Base-by-base conservation (phyloP, 176 grass and related monocot species). In the Carex pumila region DNA sequence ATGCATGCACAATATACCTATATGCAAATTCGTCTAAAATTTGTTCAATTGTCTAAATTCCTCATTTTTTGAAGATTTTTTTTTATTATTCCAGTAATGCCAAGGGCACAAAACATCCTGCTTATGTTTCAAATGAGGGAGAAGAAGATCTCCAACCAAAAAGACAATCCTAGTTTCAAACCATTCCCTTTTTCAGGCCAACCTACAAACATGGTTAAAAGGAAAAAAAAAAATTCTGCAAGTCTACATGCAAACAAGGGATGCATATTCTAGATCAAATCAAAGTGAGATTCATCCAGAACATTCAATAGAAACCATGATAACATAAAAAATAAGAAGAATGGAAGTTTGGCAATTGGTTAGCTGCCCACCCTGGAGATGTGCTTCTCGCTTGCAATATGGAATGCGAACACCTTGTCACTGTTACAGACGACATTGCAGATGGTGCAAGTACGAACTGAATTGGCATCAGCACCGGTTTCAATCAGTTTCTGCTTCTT, bases 351-450 rank as follows among this genome's bases (percentile, higher is more conserved):
- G 50, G 45, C 17, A 10, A 13, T 31, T 17, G 15, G 36, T 30
- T 39, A 77, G 31, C 72, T 54, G 15, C 6, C 30, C 82, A 87
- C 85, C 85, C 60, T 87, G 32, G 60, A 17, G 21, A 64, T 73
- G 61, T 87, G 85, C 56, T 83, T 87, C 34, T 43, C 55, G 0
- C 78, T 47, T 12, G 79, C 39, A 50, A 77, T 61, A 82, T 87
- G 85, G 30, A 25, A 22, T 66, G 53, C 66, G 52, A 87, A 87
- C 21, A 75, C 79, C 7, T 0, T 87, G 32, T 87, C 85, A 18
- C 55, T 74, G 61, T 87, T 87, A 57, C 85, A 87, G 39, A 87
- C 85, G 0, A 87, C 79, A 72, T 83, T 87, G 67, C 85, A 83
- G 32, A 63, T n/a, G 4, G 79, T 55, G 61, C 86, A 87, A 54